Percentiles rank a stretch among this genome's conserved stretches.
Evolutionary conservation across 2,329 filamentous ascomycete genomes (phyloP).

Genomic region (Coniochaeta hoffmannii): DNA sequence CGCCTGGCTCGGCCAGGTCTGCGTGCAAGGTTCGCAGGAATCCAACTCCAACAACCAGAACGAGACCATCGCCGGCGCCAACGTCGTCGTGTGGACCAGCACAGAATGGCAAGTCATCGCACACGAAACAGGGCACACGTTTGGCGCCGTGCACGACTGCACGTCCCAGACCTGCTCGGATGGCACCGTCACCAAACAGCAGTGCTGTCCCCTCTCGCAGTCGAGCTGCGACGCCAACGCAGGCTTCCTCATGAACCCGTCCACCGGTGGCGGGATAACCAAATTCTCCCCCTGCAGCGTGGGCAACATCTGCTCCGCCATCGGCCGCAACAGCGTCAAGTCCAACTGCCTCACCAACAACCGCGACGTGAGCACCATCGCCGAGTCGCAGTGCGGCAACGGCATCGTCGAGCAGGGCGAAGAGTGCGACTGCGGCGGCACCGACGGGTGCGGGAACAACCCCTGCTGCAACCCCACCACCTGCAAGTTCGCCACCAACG

Average conservation of each 20-base stretch:
- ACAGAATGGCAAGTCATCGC: conserved; percentile 95
- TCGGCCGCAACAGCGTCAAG: conserved; percentile 70
- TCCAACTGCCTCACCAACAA: conserved; percentile 78
- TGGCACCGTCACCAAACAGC: conserved; percentile 40
- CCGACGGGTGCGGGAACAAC: conserved; percentile 63
- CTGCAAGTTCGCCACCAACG: conserved; percentile 70
- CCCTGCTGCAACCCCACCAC: conserved; percentile 77
- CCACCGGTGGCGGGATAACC: conserved; percentile 64
- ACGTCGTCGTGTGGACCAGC: conserved; percentile 77
- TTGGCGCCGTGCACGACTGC: conserved; percentile 94
- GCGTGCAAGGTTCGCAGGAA: conserved; percentile 50
- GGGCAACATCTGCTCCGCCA: conserved; percentile 87
- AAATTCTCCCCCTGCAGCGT: conserved; percentile 83
- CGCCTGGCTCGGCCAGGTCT: conserved; percentile 88
- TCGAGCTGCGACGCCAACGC: conserved; percentile 65
- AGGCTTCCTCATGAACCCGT: conserved; percentile 95
- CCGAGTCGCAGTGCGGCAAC: conserved; percentile 84
- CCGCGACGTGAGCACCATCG: conserved; percentile 71
- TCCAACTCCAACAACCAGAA: conserved; percentile 43
- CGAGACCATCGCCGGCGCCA: conserved; percentile 76
- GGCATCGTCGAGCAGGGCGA: conserved; percentile 93
- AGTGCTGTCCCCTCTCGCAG: conserved; percentile 73
- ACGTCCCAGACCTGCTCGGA: conserved; percentile 58
- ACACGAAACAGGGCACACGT: conserved; percentile 90
- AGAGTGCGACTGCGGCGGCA: conserved; percentile 91